Base-by-base conservation (phyloP, 257 asterid species). In the Striga asiatica region DNA sequence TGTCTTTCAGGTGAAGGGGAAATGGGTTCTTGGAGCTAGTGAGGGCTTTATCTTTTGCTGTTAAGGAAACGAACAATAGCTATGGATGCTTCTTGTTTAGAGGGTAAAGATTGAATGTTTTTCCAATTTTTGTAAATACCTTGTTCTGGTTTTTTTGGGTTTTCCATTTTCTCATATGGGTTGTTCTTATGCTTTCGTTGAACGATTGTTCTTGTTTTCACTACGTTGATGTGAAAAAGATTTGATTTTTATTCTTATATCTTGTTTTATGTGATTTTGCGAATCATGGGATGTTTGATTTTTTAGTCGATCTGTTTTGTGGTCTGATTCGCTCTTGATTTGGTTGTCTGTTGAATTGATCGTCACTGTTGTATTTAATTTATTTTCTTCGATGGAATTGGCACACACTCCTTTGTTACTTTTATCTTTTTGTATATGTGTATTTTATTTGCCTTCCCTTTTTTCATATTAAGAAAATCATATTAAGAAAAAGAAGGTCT, bases 21-120 rank as follows among this genome's bases (percentile, higher is more conserved):
- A 58, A 70, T 37, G 64, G 60, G 65, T 61, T 54, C 65, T 41
- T 56, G 78, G 54, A 54, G 68, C 64, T 55, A 38, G 71, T 67
- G 82, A 61, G 66, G 73, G 66, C 43, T 1, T 65, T 56, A 56
- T 32, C 45, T 70, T 32, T 59, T 45, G 39, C 39, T 58, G 8
- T 61, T 43, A n/a, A n/a, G 38, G 27, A 53, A 60, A 38, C 56
- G 34, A 49, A 35, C 64, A 4, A 29, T 51, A 38, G 65, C 71
- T 9, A 76, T 76, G 82, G 78, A 76, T 69, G 74, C 64, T 50
- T 65, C 70, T 63, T 76, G 78, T n/a, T 59, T 68, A 55, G 82
- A 72, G 67, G 82, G 82, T 76, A 76, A 58, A 53, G 41, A 64
- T 52, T 67, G 61, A 19, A 14, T 7, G 55, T 56, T 56, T 57